Percentiles rank a stretch among this genome's conserved stretches.
phyloP scores from a whole-genome alignment of 2,329 filamentous ascomycete species.

The Phialophora macrospora region DNA sequence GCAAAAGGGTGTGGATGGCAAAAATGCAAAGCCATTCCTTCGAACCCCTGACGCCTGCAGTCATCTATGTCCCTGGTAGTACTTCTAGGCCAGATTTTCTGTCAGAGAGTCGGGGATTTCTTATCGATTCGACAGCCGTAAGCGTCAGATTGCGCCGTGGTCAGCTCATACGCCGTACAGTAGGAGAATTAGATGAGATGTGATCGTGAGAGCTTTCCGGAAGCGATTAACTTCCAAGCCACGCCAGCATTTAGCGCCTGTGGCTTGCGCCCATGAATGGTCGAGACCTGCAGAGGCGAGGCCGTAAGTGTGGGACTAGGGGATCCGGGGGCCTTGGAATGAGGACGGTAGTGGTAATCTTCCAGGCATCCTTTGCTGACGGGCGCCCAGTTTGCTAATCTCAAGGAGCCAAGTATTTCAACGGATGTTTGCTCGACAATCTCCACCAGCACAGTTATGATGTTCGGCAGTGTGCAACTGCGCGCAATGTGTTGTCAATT shows the following conservation, averaged over 20 bases:
- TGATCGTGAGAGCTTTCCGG: not conserved
- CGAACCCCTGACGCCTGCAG: conserved; percentile 10
- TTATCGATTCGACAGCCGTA: not conserved
- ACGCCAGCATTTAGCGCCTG: conserved; percentile 14
- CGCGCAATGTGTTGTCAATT: not conserved
- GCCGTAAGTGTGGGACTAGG: not conserved
- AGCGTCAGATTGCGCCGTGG: conserved; percentile 12
- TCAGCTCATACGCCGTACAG: not conserved
- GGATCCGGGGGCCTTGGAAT: not conserved
- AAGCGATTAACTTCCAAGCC: conserved; percentile 6
- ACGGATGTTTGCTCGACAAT: not conserved
- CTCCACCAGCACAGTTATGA: not conserved
- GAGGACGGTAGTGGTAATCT: not conserved
- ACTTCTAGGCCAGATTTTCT: conserved; percentile 6
- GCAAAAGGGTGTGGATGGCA: not conserved
- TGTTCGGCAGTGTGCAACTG: not conserved
- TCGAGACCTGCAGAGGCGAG: conserved; percentile 6
- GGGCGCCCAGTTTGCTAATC: not conserved
- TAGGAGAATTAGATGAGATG: not conserved
- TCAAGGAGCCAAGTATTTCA: not conserved
- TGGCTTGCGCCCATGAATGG: not conserved
- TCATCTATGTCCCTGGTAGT: conserved; percentile 8
- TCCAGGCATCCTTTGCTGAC: not conserved
- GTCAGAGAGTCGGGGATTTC: not conserved
- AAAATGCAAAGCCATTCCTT: conserved; percentile 6